Base-by-base conservation (phyloP, 768 basidiomycete species). In the Trametes cubensis region DNA sequence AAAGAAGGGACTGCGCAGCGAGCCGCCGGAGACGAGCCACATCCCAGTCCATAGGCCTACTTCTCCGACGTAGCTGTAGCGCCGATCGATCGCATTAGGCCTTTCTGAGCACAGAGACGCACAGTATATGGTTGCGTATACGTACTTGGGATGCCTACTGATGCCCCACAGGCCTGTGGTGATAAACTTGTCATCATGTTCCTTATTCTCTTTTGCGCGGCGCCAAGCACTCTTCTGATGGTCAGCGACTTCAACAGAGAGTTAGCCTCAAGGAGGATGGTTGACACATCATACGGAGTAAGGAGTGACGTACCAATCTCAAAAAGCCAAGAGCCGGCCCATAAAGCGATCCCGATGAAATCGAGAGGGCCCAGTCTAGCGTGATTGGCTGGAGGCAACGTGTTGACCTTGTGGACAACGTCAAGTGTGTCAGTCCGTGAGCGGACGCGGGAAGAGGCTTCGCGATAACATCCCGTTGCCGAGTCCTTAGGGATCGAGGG, bases 141-240 rank as follows among this genome's bases (percentile, higher is more conserved):
- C 46, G 70, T 70, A 90, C 89, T 91, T 92, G 21, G 90, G 90
- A 66, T 91, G 90, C 25, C 90, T 75, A 65, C 83, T 85, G 47
- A 83, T 70, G 21, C 79, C 75, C 89, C 89, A 94, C 18, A 90
- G 72, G 1, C 90, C 90, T 28, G 75, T 77, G 8, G 81, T 81
- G 59, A 91, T 87, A 69, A 92, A 90, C 67, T 82, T 79, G 64
- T 91, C 85, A 48, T 88, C 80, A 68, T 92, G 89, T 61, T 85
- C 73, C 71, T 88, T 87, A 18, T 76, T 76, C 18, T 87, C 76
- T 68, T 85, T 87, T 1, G 77, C 81, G 30, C 71, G 72, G 42
- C 86, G 76, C 90, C 89, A 90, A 0, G 74, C 71, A 3, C 79
- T 72, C 71, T 92, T 92, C 73, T 91, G 87, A 44, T 72, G 63